Evolutionary conservation across 2,329 filamentous ascomycete genomes (phyloP).

Genomic region (Claviceps paspali): DNA sequence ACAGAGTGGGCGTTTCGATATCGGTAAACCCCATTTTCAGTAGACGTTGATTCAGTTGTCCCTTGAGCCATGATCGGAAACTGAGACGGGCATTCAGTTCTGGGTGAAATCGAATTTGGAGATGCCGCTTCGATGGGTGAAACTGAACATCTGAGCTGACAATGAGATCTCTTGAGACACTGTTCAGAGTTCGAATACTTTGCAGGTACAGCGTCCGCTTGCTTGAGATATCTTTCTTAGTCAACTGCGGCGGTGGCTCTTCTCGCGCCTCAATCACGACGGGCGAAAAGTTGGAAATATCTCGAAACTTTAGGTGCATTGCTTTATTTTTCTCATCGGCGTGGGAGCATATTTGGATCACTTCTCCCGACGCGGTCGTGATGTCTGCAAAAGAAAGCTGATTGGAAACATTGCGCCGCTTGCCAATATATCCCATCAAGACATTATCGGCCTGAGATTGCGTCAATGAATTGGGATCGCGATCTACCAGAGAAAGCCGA

Average conservation of each 20-base stretch:
- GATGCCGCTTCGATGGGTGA: slow-evolving; percentile 57
- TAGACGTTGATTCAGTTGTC: slow-evolving; percentile 37
- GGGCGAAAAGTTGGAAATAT: slow-evolving; percentile 34
- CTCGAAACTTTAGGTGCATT: slow-evolving; percentile 27
- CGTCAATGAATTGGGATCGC: slow-evolving; percentile 11
- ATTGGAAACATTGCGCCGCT: slow-evolving; percentile 50
- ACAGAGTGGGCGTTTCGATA: slow-evolving; percentile 83
- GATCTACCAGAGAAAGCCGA: slow-evolving; percentile 15
- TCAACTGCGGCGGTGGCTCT: slow-evolving; percentile 10
- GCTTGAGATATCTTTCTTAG: slow-evolving; percentile 9
- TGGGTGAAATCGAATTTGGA: slow-evolving; percentile 67
- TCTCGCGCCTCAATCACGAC: slow-evolving; percentile 31
- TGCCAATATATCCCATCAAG: slow-evolving; percentile 51
- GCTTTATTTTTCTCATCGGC: slow-evolving; percentile 19
- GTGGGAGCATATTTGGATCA: slow-evolving; percentile 30
- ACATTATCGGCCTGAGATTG: slow-evolving; percentile 8
- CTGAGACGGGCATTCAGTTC: slow-evolving; percentile 51
- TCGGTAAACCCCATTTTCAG: slow-evolving; percentile 50
- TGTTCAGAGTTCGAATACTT: slow-evolving; percentile 20
- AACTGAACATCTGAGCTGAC: slow-evolving; percentile 62
- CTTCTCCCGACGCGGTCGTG: slow-evolving; percentile 21
- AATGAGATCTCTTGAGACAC: slow-evolving; percentile 47
- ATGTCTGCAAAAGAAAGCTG: slow-evolving; percentile 55
- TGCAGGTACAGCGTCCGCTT: slow-evolving; percentile 53
- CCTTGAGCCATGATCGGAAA: slow-evolving; percentile 49